Evolutionary conservation across 106 monocot genomes (phyloP).

Genomic region (Hemerocallis citrina): DNA sequence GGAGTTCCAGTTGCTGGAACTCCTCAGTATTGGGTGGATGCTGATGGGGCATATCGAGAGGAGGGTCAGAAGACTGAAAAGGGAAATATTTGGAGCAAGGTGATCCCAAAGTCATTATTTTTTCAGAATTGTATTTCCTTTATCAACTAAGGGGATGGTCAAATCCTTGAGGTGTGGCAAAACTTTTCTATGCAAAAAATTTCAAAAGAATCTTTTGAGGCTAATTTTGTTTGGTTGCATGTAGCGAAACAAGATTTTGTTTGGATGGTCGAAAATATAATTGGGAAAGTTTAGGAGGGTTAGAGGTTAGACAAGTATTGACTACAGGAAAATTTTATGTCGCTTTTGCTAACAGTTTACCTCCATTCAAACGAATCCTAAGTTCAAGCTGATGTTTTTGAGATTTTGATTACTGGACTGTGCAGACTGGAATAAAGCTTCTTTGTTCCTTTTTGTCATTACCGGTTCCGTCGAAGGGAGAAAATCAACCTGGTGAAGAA

Average conservation of each 20-base stretch:
- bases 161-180: too few species aligned
- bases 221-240: too few species aligned
- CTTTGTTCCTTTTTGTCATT: conserved; percentile 78
- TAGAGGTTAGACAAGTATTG: too few species aligned
- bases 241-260: too few species aligned
- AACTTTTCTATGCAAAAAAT: too few species aligned
- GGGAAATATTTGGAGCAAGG: conserved; percentile 84
- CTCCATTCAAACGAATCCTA: too few species aligned
- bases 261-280: too few species aligned
- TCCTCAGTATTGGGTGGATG: conserved; percentile 96
- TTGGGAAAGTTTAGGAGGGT: too few species aligned
- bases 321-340: too few species aligned
- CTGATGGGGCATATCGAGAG: conserved; percentile 97
- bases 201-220: too few species aligned
- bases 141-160: too few species aligned
- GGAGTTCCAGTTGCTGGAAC: conserved; percentile 92
- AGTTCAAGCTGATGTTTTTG: background rate
- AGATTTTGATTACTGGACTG: background rate
- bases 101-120: conserved; percentile 3
- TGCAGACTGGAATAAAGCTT: conserved; percentile 71
- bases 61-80: conserved; percentile 89
- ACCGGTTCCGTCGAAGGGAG: conserved; percentile 50
- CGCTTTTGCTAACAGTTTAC: too few species aligned
- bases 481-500: conserved; percentile 34
- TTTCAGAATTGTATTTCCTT: background rate